Evolutionary conservation across 768 basidiomycete species (phyloP), one percentile per base, ranked within the genome.

Genomic region (Hypholoma fasciculare): DNA sequence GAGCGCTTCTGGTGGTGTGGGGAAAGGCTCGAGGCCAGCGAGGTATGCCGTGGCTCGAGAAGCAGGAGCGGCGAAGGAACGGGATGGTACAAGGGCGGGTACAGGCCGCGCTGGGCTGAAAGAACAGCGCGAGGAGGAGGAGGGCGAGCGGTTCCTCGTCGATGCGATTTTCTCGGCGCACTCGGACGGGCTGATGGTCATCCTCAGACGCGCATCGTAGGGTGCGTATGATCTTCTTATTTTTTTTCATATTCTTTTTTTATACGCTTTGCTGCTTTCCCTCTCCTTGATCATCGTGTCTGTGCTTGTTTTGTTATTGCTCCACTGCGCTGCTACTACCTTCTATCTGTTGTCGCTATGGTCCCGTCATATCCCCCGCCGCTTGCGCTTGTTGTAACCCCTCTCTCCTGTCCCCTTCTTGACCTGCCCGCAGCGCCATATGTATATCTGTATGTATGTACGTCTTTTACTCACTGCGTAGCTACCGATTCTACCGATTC

Each of bases 151-250:
- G 63, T 76, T 87, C 53, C 62, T 76, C 34, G 89, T 92, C 12
- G 91, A 92, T 65, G 88, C 90, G 2, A 92, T 93, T 54, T 92
- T 93, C 67, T 90, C 89, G 36, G 90, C 88, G 4, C 91, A 92
- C 68, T 92, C 91, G 27, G 91, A 93, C 67, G 91, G 91, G 4
- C 76, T 93, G 56, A 84, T 93, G 76, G 88, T 91, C 61, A 90
- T 93, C 62, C 72, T 93, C 12, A 83, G 91, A 19, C 74, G 78
- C 48, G 78, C 82, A 37, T 67, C 72, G 38, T 61, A 47, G 38
- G 43, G 40, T 14, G 13, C 16, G 40, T 42, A 17, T 17, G 17
- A 6, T 42, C 11, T 42, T 7, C 3, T 7, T 42, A 5, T 5
- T 17, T 42, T 42, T 42, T 42, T 12, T 39, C 38, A 12, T 39